A percentile compares a stretch with the other conserved stretches of the same genome.
Evolutionary conservation across 805 yeast species (phyloP).

Genomic region (Barnettozyma californica): DNA sequence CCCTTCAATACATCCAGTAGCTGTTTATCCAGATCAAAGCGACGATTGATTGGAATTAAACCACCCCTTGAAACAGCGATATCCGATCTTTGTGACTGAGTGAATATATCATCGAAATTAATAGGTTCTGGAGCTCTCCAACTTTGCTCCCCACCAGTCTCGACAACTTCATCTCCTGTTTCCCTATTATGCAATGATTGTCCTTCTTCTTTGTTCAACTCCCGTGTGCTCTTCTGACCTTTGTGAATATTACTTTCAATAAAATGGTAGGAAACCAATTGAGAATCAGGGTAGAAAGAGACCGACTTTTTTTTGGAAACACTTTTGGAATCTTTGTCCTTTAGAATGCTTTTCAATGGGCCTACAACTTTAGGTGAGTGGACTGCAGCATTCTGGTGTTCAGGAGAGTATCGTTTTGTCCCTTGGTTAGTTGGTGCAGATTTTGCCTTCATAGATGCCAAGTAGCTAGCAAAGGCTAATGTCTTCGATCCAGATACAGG

Average conservation of each 20-base stretch:
- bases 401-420: not conserved
- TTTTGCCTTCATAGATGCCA: not conserved
- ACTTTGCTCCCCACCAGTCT: not conserved
- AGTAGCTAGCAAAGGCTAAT: not conserved
- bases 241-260: not conserved
- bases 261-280: not conserved
- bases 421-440: not conserved
- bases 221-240: not conserved
- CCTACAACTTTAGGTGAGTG: not conserved
- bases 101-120: not conserved
- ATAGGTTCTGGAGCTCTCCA: constrained; percentile 1
- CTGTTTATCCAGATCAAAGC: not conserved
- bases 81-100: not conserved
- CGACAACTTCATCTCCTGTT: not conserved
- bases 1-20: not conserved
- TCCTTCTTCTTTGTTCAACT: constrained; percentile 2
- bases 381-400: not conserved
- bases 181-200: not conserved
- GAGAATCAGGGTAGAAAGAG: not conserved
- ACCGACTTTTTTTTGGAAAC: not conserved
- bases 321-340: not conserved
- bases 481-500: not conserved
- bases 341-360: not conserved
- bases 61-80: constrained; percentile 5
- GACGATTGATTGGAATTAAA: not conserved